Evolutionary conservation across 106 monocot species (phyloP), one percentile per base, ranked within the genome.

Genomic region (Iris macrosiphon): DNA sequence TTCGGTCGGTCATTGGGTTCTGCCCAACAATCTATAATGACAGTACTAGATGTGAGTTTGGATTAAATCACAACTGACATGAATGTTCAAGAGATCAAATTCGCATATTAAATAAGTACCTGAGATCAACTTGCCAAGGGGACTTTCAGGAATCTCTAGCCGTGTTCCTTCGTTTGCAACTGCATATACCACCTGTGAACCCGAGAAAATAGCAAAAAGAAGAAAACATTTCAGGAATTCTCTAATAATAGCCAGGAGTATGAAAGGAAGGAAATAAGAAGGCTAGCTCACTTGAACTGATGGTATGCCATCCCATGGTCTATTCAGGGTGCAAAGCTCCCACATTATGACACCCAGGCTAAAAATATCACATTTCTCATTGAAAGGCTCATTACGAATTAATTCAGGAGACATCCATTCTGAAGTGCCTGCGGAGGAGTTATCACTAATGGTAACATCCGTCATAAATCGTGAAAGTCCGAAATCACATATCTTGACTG

Each of bases 341-440:
- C 98, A 99, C 64, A 99, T 87, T 40, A 99, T 78, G 45, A 99
- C 91, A 15, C 98, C 98, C 30, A 99, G 72, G 64, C 91, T 99
- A 60, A 99, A 99, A 57, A 99, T 83, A 60, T 99, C 98, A 47
- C 98, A 91, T 50, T 99, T 91, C 56, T 91, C 87, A 6, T 78
- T 81, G 42, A 99, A 80, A 13, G 91, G 75, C 57, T 99, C 91
- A 32, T 84, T 87, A 35, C 91, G 77, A 45, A 99, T 99, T 32
- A 99, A 80, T 45, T 99, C 98, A 28, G 98, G 98, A 43, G 98
- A 86, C 98, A 99, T 99, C 98, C 98, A 99, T 72, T 99, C 98
- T 2, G 98, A 91, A 31, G 91, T 99, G 28, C 98, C 98, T 12
- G 98, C 91, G 31, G 98, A 99, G 19, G 87, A 84, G 48, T 60